Percentiles rank a stretch among this genome's conserved stretches.
Evolutionary conservation across 1,284 basidiomycete genomes (phyloP).

Genomic region (Puccinia sorghi): DNA sequence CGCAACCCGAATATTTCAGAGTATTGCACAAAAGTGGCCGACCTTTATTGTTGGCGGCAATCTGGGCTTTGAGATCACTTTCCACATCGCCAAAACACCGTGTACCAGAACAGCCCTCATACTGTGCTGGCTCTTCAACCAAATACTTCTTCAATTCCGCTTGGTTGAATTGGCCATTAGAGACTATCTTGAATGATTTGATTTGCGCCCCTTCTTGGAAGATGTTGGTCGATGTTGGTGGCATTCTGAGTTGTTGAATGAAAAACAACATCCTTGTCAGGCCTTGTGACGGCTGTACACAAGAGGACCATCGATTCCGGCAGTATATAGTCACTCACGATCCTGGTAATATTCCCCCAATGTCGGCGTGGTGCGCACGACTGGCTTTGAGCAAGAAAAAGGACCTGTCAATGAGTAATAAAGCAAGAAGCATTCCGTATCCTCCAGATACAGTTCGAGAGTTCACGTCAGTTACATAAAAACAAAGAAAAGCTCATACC

Average conservation of each 20-base stretch:
- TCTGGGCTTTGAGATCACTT: constrained; percentile 91
- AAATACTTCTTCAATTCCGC: constrained; percentile 75
- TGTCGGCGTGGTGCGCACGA: constrained; percentile 54
- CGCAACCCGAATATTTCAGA: no score
- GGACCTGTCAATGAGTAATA: neutral
- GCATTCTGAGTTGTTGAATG: constrained; percentile 67
- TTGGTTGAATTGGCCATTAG: constrained; percentile 75
- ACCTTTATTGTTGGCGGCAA: constrained; percentile 93
- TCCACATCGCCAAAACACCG: constrained; percentile 74
- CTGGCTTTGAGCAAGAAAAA: constrained; percentile 17
- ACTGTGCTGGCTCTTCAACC: constrained; percentile 80
- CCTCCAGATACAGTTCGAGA: no score
- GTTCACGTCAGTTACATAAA: neutral
- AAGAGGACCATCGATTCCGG: neutral
- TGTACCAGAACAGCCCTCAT: constrained; percentile 65
- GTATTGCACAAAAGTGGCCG: constrained; percentile 58
- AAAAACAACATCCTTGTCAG: constrained; percentile 52
- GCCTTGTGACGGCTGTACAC: constrained; percentile 46
- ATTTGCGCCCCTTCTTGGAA: constrained; percentile 94
- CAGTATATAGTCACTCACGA: constrained; percentile 25
- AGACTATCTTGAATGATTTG: constrained; percentile 88
- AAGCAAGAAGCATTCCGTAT: neutral
- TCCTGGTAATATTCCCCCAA: constrained; percentile 70
- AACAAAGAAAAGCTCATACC: constrained; percentile 3
- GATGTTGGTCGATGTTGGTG: constrained; percentile 82